These are phyloP conservation scores for Aspergillus candidus DNA, from an alignment of 2,329 filamentous ascomycete genomes.

Conservation along the genomic window DNA sequence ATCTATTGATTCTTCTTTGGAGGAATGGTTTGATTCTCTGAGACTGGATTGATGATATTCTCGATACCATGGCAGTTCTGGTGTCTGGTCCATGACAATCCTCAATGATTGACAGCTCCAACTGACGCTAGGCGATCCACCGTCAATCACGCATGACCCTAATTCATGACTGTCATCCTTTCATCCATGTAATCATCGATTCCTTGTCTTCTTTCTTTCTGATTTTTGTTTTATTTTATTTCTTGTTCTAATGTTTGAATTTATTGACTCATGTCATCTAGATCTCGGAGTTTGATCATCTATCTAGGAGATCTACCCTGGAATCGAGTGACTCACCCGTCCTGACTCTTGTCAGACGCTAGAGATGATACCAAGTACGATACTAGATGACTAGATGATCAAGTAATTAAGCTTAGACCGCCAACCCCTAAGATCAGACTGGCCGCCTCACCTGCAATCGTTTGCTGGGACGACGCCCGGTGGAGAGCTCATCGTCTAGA, in stretches of 20 bases:
- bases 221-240: background rate
- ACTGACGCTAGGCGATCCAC: slow-evolving; percentile 2
- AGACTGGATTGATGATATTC: too few species aligned
- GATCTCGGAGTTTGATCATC: slow-evolving; percentile 6
- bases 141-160: background rate
- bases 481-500: too few species aligned
- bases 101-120: background rate
- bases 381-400: background rate
- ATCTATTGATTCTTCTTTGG: too few species aligned
- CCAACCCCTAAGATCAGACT: slow-evolving; percentile 13
- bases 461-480: background rate
- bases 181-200: background rate
- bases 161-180: slow-evolving; percentile 1
- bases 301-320: background rate
- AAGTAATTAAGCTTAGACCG: slow-evolving; percentile 10
- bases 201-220: background rate
- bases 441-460: slow-evolving; percentile 17
- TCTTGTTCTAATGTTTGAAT: background rate
- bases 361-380: too few species aligned
- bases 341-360: too few species aligned
- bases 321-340: background rate
- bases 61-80: background rate
- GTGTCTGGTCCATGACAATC: background rate
- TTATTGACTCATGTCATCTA: background rate
- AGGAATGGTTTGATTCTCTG: too few species aligned